Evolutionary conservation across 139 green algal species (phyloP), one percentile per base, ranked within the genome.

Genomic region (Chlorella vulgaris): DNA sequence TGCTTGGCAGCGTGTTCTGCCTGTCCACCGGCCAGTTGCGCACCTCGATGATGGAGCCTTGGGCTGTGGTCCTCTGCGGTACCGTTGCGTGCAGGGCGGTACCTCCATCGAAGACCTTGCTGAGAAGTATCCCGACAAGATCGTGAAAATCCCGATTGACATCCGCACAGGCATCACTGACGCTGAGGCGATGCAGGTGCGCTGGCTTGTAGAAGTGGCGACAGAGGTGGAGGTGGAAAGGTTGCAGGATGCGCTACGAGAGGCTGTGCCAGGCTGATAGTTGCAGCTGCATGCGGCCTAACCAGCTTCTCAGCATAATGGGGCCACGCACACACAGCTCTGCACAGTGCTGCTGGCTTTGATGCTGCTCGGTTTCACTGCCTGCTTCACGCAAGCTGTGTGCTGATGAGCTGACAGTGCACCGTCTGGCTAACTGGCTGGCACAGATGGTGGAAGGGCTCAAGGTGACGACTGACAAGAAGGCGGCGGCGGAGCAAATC

Each of bases 81-180:
- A 18, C 24, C 63, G 10, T 50, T 7, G 15, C 28, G 2, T 40
- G 4, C 73, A 97, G 80, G 95, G 95, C 51, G 96, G 96, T 51
- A 99, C 96, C 38, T 94, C 86, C 76, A 99, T 99, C 62, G 97
- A 99, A 83, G 97, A 99, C 80, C 88, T 99, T 58, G 97, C 97
- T 0, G 95, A 99, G 87, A 98, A 97, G 85, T 95, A 91, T 82
- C 97, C 97, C 28, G 97, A 99, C 42, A 98, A 98, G 87, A 99
- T 99, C 80, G 91, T 98, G 78, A 97, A 97, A 87, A 89, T 99
- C 26, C 93, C 93, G 8, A 87, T 99, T n/a, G 91, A 99, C 87
- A 92, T 95, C 36, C 86, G 89, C 2, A 81, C 81, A 33, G 96
- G 96, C 33, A 93, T 98, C 69, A 98, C 93, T 15, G 89, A 97